Evolutionary conservation across 208 protist genomes (phyloP).

Genomic region (Kentomonas sorsogonicus): DNA sequence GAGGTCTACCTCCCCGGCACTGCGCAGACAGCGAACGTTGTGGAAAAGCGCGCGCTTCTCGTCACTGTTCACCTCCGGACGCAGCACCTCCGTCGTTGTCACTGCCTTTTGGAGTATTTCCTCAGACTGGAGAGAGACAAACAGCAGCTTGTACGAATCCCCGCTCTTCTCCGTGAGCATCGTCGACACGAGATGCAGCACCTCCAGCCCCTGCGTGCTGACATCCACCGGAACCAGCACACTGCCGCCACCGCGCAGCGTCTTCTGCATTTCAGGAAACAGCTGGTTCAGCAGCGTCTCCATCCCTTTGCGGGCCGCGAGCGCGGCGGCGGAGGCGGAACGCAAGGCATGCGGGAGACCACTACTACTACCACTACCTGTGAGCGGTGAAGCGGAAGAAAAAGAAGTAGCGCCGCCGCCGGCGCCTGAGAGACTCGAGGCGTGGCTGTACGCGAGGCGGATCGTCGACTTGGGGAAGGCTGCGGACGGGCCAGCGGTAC

Average conservation of each 20-base stretch:
- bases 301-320: conserved; percentile 15
- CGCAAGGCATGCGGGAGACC: no score
- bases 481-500: not conserved
- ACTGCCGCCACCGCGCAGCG: conserved; percentile 77
- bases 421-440: no score
- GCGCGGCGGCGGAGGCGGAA: conserved; percentile 8
- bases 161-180: conserved; percentile 75
- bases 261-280: conserved; percentile 74
- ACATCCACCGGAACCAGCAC: conserved; percentile 80
- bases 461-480: no score
- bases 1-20: conserved; percentile 50
- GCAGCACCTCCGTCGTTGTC: conserved; percentile 80
- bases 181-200: conserved; percentile 62
- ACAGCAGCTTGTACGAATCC: conserved; percentile 75
- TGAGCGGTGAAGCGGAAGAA: no score
- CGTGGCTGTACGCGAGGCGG: no score
- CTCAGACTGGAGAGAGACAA: conserved; percentile 64
- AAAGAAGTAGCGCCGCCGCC: no score
- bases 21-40: conserved; percentile 75
- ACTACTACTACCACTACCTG: no score
- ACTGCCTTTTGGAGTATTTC: conserved; percentile 73
- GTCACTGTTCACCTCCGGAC: conserved; percentile 68
- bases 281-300: conserved; percentile 71
- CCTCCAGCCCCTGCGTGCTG: conserved; percentile 65
- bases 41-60: conserved; percentile 66